Conservation (phyloP, 331 rosid species). For the Pyracantha coccinea region DNA sequence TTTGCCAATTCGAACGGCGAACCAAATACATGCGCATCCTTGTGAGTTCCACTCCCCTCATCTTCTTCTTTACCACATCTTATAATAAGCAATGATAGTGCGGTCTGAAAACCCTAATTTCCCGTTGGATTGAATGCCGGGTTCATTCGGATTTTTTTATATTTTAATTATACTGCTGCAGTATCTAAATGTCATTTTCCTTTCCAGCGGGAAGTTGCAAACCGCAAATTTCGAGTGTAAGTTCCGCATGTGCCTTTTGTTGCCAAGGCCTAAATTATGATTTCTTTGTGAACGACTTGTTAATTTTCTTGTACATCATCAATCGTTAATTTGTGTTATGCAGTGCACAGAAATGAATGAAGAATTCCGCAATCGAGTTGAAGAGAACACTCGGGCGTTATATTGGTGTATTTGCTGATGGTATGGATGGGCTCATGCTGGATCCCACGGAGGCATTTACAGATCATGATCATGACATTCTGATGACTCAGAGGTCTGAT, state of each 20-base stretch:
- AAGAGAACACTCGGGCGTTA: conserved; percentile 76
- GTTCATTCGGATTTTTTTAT: no score
- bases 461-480: conserved; percentile 93
- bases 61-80: background rate
- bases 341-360: conserved; percentile 80
- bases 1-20: conserved; percentile 64
- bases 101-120: conserved; percentile 4
- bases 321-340: background rate
- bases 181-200: background rate
- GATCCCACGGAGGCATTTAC: conserved; percentile 70
- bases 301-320: background rate
- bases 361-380: conserved; percentile 72
- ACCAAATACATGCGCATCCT: conserved; percentile 67
- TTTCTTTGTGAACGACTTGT: no score
- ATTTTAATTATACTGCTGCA: background rate
- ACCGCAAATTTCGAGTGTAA: conserved; percentile 65
- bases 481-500: conserved; percentile 96
- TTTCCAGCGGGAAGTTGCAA: conserved; percentile 86
- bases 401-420: conserved; percentile 70
- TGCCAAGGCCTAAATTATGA: background rate
- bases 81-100: background rate
- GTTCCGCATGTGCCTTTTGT: background rate
- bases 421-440: conserved; percentile 79
- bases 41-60: conserved; percentile 18
- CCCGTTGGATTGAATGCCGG: background rate